A percentile compares a stretch with the other conserved stretches of the same genome.
Conservation (phyloP, 1,284 basidiomycete species). For the Rhodotorula sp. region DNA sequence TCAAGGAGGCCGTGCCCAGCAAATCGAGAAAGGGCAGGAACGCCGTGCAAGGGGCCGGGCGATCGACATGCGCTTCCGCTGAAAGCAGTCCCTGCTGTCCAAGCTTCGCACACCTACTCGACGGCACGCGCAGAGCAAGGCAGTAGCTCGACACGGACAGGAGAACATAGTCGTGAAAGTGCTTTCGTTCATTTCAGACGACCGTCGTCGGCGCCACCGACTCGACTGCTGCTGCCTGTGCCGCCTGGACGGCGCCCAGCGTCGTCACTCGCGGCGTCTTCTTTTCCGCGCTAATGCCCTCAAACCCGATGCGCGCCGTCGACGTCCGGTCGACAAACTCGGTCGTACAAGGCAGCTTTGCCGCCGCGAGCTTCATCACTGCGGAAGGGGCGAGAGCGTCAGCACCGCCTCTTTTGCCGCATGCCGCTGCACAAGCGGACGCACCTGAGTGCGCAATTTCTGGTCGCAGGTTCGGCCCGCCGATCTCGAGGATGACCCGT, state of each 20-base stretch:
- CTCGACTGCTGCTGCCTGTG: background rate
- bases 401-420: background rate
- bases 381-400: slow-evolving; percentile 9
- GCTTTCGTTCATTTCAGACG: background rate
- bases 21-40: no score
- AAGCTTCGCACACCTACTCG: background rate
- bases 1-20: no score
- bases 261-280: slow-evolving; percentile 24
- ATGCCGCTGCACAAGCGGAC: slow-evolving; percentile 42
- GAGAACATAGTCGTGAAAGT: background rate
- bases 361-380: slow-evolving; percentile 87
- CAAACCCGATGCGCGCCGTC: slow-evolving; percentile 72
- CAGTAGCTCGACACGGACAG: background rate
- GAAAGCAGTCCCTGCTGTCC: background rate
- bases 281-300: slow-evolving; percentile 42
- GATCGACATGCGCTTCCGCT: no score
- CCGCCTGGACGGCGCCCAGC: slow-evolving; percentile 19
- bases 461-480: slow-evolving; percentile 83
- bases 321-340: slow-evolving; percentile 78
- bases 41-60: no score
- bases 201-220: background rate
- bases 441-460: slow-evolving; percentile 89
- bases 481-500: slow-evolving; percentile 91
- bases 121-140: background rate
- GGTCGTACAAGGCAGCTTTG: slow-evolving; percentile 82